Evolutionary conservation across 345 rosid species (phyloP).

Genomic region (Populus pruinosa): DNA sequence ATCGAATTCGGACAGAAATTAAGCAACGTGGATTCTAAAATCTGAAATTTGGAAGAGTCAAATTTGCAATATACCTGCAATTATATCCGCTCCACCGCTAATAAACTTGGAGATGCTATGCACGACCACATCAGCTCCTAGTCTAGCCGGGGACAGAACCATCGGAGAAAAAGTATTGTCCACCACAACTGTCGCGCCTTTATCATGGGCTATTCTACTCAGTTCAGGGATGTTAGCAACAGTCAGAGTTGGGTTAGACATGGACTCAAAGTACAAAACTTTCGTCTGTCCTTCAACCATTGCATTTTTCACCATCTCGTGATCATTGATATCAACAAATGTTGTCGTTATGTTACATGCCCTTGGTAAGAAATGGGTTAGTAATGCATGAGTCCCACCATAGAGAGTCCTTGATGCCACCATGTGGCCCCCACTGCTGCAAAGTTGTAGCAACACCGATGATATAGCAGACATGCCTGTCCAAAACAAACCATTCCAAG

Average conservation of each 20-base stretch:
- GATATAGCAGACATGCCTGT: slow-evolving; percentile 97
- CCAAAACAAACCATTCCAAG: neutral
- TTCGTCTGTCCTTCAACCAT: slow-evolving; percentile 64
- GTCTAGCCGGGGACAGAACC: slow-evolving; percentile 84
- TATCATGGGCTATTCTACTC: slow-evolving; percentile 76
- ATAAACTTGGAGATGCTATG: slow-evolving; percentile 93
- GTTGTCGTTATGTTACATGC: slow-evolving; percentile 82
- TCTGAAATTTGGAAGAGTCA: no score
- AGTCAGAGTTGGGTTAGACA: slow-evolving; percentile 76
- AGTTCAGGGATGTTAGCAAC: slow-evolving; percentile 79
- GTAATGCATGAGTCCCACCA: slow-evolving; percentile 92
- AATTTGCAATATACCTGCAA: slow-evolving; percentile 55
- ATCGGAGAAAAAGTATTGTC: slow-evolving; percentile 93
- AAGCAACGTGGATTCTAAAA: neutral
- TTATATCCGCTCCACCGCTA: slow-evolving; percentile 94
- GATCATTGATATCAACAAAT: slow-evolving; percentile 68
- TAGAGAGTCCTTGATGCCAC: slow-evolving; percentile 77
- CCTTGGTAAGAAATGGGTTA: slow-evolving; percentile 76
- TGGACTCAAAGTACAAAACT: slow-evolving; percentile 78
- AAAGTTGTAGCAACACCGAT: slow-evolving; percentile 77
- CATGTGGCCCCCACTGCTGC: slow-evolving; percentile 94
- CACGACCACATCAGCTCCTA: slow-evolving; percentile 90
- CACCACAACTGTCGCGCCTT: slow-evolving; percentile 70
- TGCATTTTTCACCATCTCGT: slow-evolving; percentile 50
- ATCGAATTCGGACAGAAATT: no score